Evolutionary conservation across 768 basidiomycete species (phyloP).

Genomic region (Russula virescens): DNA sequence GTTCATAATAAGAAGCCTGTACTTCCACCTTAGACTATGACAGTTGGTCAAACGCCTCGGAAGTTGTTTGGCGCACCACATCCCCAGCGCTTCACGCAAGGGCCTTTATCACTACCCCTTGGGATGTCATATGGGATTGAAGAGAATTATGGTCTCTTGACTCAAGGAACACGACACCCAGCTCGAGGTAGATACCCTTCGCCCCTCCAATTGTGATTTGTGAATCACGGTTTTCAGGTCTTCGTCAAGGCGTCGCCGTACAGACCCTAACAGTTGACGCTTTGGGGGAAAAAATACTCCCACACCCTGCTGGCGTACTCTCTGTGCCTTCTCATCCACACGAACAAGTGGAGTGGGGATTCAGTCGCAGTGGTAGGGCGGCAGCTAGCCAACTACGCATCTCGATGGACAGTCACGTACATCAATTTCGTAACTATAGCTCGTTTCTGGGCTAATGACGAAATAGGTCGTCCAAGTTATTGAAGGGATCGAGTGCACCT

Average conservation of each 20-base stretch:
- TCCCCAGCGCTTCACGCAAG: conserved; percentile 67
- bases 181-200: conserved; percentile 44
- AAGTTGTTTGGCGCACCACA: conserved; percentile 77
- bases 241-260: conserved; percentile 44
- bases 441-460: conserved; percentile 2
- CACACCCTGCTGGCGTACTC: conserved; percentile 55
- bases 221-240: conserved; percentile 33
- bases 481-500: conserved; percentile 66
- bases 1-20: conserved; percentile 23
- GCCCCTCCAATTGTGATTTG: not conserved
- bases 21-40: not conserved
- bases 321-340: conserved; percentile 54
- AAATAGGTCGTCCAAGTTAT: conserved; percentile 65
- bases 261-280: conserved; percentile 51
- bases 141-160: conserved; percentile 71
- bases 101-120: conserved; percentile 64
- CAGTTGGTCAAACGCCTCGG: conserved; percentile 88
- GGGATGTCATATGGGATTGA: conserved; percentile 71
- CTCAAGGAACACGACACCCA: conserved; percentile 45
- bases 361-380: conserved; percentile 30
- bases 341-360: conserved; percentile 67
- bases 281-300: conserved; percentile 52
- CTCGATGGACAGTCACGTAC: conserved; percentile 56
- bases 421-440: conserved; percentile 9
- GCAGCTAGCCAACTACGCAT: conserved; percentile 54